phyloP scores from a whole-genome alignment of 1,284 basidiomycete genomes.

The Fomes fomentarius region DNA sequence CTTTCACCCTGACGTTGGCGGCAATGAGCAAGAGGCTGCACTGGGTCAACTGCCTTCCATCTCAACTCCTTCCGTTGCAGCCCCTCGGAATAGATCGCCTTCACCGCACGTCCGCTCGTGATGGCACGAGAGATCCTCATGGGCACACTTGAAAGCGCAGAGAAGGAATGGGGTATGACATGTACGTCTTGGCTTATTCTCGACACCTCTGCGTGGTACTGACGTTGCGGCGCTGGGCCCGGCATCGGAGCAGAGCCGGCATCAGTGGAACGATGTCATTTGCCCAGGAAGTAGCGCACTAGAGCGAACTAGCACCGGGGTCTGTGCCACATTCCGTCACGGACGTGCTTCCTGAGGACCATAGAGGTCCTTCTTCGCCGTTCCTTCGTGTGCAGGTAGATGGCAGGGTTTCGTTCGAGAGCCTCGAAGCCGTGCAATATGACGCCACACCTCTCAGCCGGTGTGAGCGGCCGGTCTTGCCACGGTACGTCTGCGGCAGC shows the following conservation, averaged over 20 bases:
- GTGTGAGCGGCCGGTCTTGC: neutral
- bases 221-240: neutral
- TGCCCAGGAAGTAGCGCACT: neutral
- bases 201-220: slow-evolving; percentile 1
- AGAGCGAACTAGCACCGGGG: neutral
- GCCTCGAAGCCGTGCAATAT: neutral
- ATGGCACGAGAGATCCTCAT: no score
- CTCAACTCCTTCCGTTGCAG: no score
- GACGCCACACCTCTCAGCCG: slow-evolving; percentile 3
- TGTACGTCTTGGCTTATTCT: slow-evolving; percentile 2
- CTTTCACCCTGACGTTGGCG: slow-evolving; percentile 5
- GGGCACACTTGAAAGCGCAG: no score
- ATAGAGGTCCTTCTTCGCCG: neutral
- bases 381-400: neutral
- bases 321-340: slow-evolving; percentile 5
- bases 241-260: slow-evolving; percentile 3
- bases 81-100: no score
- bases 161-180: neutral
- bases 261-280: slow-evolving; percentile 2
- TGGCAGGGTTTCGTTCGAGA: neutral
- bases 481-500: no score
- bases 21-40: neutral
- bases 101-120: no score
- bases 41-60: slow-evolving; percentile 6
- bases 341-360: slow-evolving; percentile 13